Conservation (phyloP, 352 stramenopile genomes). For the Globisporangium spiculum region DNA sequence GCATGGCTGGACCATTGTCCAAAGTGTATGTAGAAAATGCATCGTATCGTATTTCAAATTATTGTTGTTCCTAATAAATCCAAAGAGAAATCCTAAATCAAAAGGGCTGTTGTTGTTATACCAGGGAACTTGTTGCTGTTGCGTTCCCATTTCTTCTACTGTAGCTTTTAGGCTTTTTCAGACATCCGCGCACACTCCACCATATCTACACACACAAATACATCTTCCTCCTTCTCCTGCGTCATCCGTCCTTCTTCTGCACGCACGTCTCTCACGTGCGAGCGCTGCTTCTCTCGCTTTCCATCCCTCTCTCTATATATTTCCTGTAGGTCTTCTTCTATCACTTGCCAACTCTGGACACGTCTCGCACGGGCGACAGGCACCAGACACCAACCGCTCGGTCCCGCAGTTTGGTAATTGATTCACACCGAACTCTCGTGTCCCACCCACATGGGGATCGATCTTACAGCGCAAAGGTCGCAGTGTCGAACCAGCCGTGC, state of each 20-base stretch:
- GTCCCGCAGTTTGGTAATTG: background rate
- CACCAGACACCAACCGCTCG: background rate
- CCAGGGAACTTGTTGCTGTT: background rate
- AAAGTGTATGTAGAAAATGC: background rate
- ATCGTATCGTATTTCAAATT: background rate
- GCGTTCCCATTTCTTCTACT: background rate
- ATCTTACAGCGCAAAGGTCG: constrained; percentile 78
- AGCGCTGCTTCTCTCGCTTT: background rate
- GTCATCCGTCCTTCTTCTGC: background rate
- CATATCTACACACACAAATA: constrained; percentile 1
- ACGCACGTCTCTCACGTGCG: background rate
- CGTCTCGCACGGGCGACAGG: background rate
- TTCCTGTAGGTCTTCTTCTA: background rate
- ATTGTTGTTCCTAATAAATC: background rate
- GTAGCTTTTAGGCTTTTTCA: constrained; percentile 2
- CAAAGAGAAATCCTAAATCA: constrained; percentile 1
- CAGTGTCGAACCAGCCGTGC: constrained; percentile 83
- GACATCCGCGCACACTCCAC: background rate
- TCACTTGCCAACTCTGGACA: background rate
- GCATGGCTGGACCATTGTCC: background rate
- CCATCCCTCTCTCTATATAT: background rate
- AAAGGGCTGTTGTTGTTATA: constrained; percentile 1
- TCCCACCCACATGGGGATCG: background rate
- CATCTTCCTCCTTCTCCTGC: background rate
- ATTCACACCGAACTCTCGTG: background rate